Conservation (phyloP, 1,139 yeast species). For the Eremothecium gossypii region DNA sequence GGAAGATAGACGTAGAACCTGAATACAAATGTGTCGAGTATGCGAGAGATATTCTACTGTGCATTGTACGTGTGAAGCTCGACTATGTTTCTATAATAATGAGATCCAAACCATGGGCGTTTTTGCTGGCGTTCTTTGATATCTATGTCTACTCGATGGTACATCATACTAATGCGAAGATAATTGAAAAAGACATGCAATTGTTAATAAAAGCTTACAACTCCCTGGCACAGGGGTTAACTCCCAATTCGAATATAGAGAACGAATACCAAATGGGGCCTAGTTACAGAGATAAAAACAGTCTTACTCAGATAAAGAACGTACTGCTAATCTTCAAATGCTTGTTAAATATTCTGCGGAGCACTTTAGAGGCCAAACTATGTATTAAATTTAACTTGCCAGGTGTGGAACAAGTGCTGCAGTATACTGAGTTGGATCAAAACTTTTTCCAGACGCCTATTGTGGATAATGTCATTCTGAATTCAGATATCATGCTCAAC, state of each 20-base stretch:
- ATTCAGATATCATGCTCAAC: no score
- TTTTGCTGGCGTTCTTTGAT: slow-evolving; percentile 8
- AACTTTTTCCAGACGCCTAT: no score
- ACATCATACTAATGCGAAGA: slow-evolving; percentile 1
- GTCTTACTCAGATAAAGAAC: not conserved
- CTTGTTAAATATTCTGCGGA: slow-evolving; percentile 6
- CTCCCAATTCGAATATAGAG: not conserved
- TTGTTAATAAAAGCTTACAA: not conserved
- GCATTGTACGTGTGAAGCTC: not conserved
- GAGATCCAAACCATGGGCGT: slow-evolving; percentile 6
- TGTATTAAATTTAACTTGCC: not conserved
- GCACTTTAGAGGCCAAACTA: slow-evolving; percentile 4
- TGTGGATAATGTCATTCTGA: no score
- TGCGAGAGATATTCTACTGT: slow-evolving; percentile 3
- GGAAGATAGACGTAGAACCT: slow-evolving; percentile 1
- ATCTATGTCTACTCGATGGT: slow-evolving; percentile 6
- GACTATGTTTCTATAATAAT: not conserved
- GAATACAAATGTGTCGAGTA: slow-evolving; percentile 6
- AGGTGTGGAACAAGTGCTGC: not conserved
- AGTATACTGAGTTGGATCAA: no score
- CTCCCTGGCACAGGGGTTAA: not conserved
- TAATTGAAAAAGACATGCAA: slow-evolving; percentile 4
- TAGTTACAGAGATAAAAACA: not conserved
- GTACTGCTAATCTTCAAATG: slow-evolving; percentile 4
- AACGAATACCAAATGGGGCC: not conserved